These are phyloP conservation scores for Corniculantispora saksenae DNA, from an alignment of 2,329 filamentous ascomycete genomes.

Conservation along the genomic window DNA sequence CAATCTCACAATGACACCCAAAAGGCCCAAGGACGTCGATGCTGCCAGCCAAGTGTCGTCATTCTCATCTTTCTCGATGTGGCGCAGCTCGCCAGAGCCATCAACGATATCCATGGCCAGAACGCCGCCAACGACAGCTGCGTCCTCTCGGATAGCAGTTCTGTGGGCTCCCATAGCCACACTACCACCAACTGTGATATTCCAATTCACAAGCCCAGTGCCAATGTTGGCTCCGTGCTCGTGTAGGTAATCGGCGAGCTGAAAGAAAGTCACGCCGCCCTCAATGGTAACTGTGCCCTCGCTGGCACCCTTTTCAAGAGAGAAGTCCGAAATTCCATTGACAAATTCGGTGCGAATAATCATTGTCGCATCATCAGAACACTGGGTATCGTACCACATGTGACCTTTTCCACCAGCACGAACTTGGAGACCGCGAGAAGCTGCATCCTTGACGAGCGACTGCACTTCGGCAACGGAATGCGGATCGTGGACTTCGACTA, in stretches of 20 bases:
- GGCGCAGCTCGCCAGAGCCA: slow-evolving; percentile 44
- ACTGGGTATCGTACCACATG: slow-evolving; percentile 58
- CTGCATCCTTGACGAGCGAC: slow-evolving; percentile 42
- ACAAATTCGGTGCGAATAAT: slow-evolving; percentile 49
- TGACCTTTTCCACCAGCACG: slow-evolving; percentile 52
- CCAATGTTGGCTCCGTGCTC: slow-evolving; percentile 47
- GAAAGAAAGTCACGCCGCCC: slow-evolving; percentile 53
- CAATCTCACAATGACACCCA: slow-evolving; percentile 50
- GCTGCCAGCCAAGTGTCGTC: slow-evolving; percentile 53
- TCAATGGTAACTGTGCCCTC: slow-evolving; percentile 48
- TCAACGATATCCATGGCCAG: slow-evolving; percentile 51
- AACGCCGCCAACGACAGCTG: slow-evolving; percentile 52
- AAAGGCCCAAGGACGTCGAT: slow-evolving; percentile 50
- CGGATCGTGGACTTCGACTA: slow-evolving; percentile 46
- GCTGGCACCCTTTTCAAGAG: slow-evolving; percentile 36
- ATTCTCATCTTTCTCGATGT: slow-evolving; percentile 42
- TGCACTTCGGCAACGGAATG: slow-evolving; percentile 46
- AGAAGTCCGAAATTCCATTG: slow-evolving; percentile 46
- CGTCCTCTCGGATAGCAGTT: slow-evolving; percentile 48
- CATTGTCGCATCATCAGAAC: slow-evolving; percentile 49
- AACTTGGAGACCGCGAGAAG: slow-evolving; percentile 40
- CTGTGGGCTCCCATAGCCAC: slow-evolving; percentile 56
- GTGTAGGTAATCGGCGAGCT: slow-evolving; percentile 52
- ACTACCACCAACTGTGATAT: slow-evolving; percentile 51
- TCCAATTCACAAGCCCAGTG: slow-evolving; percentile 55